Evolutionary conservation across 2,329 filamentous ascomycete species (phyloP), one percentile per base, ranked within the genome.

Genomic region (Setomelanomma holmii): DNA sequence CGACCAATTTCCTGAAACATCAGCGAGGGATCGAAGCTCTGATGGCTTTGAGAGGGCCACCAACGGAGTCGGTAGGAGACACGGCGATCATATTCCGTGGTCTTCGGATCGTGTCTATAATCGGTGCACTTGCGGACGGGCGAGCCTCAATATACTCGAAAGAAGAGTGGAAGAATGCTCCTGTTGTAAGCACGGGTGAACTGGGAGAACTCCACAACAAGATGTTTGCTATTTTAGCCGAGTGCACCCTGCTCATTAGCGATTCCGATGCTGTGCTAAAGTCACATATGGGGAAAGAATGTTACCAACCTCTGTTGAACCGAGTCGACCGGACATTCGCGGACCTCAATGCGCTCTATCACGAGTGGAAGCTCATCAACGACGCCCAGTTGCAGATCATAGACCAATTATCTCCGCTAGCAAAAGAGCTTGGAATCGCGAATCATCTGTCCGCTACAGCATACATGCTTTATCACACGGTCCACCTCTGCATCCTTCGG

Each of bases 11-110:
- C 27, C 51, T 69, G 24, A 66, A 65, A 40, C 68, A 71, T 40
- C 54, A 65, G 17, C 53, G 57, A 22, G 68, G 68, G 8, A 51
- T 71, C n/a, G 68, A 71, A 36, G 59, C 60, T 3, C 64, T 71
- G 11, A 56, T 68, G 36, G 50, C 53, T 19, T 23, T 66, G 34
- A 49, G 67, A 44, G 67, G 68, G 1, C 63, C 66, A 1, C 66
- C 66, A 1, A 52, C 34, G 6, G 41, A 56, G 10, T 35, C 48
- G 10, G 45, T 43, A 1, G 51, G 43, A 4, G 39, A 51, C 3
- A 62, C 56, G 4, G 51, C 58, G 4, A 51, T 45, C 1, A 60
- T 71, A 1, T 58, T 68, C 20, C 53, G 58, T 5, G 61, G 58
- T 7, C 39, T 70, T 0, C 62, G 65, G 1, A 50, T 64, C 10